Conservation (phyloP, 495 filamentous ascomycete genomes). For the Hypomontagnella monticulosa region DNA sequence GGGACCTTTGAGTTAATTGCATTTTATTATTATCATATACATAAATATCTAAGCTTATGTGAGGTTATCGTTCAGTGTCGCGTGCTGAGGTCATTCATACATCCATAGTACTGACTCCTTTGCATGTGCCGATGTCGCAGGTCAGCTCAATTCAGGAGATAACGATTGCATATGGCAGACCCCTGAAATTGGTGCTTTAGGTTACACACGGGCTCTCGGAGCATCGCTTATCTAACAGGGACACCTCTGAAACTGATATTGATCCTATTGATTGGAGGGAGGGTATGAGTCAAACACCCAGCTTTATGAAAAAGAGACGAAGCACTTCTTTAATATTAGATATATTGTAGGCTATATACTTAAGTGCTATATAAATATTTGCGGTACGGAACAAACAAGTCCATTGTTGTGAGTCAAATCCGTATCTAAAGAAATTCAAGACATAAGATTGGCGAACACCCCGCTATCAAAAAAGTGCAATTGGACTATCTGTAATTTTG, state of each 20-base stretch:
- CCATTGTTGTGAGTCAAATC: not conserved
- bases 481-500: not conserved
- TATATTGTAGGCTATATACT: not conserved
- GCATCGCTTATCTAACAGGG: conserved; percentile 28
- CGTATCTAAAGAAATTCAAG: not conserved
- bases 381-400: not conserved
- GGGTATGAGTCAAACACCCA: conserved; percentile 28
- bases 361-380: not conserved
- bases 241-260: conserved; percentile 22
- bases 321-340: not conserved
- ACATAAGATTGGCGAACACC: not conserved
- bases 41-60: too few relatives aligned
- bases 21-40: too few relatives aligned
- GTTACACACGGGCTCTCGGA: conserved; percentile 20
- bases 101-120: too few relatives aligned
- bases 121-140: too few relatives aligned
- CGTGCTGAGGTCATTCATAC: too few relatives aligned
- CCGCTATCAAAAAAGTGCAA: conserved; percentile 1
- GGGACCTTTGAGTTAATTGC: too few relatives aligned
- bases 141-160: not conserved
- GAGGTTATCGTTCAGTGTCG: too few relatives aligned
- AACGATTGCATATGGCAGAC: conserved; percentile 12
- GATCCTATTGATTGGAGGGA: conserved; percentile 10
- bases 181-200: conserved; percentile 33
- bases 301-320: not conserved